phyloP scores from a whole-genome alignment of 257 asterid genomes.

The Ilex aquifolium region DNA sequence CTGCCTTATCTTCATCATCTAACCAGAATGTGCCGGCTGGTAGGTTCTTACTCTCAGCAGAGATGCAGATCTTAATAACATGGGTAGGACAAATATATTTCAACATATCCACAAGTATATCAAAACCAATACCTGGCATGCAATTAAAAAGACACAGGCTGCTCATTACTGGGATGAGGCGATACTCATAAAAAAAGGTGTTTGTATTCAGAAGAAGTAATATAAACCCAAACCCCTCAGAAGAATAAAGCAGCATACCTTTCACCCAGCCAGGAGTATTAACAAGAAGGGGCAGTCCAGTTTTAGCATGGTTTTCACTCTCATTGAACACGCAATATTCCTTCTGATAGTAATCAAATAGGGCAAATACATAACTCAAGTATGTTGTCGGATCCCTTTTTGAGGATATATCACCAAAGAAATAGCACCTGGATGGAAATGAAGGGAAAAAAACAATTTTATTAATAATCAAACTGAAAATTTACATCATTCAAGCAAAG shows the following conservation, averaged over 20 bases:
- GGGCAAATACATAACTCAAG: slow-evolving; percentile 47
- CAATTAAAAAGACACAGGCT: neutral
- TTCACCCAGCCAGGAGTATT: slow-evolving; percentile 99
- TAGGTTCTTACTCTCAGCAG: slow-evolving; percentile 61
- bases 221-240: neutral
- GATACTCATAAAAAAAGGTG: too few relatives aligned
- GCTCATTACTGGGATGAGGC: too few relatives aligned
- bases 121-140: slow-evolving; percentile 79
- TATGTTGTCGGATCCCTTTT: slow-evolving; percentile 78
- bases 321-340: slow-evolving; percentile 22
- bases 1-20: slow-evolving; percentile 35
- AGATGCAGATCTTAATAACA: slow-evolving; percentile 69
- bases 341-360: slow-evolving; percentile 60
- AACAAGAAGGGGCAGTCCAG: slow-evolving; percentile 66
- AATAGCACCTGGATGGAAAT: slow-evolving; percentile 67
- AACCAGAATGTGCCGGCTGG: slow-evolving; percentile 89
- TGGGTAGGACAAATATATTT: slow-evolving; percentile 68
- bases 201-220: too few relatives aligned
- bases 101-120: slow-evolving; percentile 72
- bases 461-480: too few relatives aligned
- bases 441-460: neutral
- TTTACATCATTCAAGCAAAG: too few relatives aligned
- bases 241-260: slow-evolving; percentile 38
- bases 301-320: slow-evolving; percentile 23
- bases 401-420: slow-evolving; percentile 88